A percentile compares a stretch with the other conserved stretches of the same genome.
These are phyloP conservation scores for Ramularia collo-cygni DNA, from an alignment of 2,329 filamentous ascomycete genomes.

Conservation along the genomic window DNA sequence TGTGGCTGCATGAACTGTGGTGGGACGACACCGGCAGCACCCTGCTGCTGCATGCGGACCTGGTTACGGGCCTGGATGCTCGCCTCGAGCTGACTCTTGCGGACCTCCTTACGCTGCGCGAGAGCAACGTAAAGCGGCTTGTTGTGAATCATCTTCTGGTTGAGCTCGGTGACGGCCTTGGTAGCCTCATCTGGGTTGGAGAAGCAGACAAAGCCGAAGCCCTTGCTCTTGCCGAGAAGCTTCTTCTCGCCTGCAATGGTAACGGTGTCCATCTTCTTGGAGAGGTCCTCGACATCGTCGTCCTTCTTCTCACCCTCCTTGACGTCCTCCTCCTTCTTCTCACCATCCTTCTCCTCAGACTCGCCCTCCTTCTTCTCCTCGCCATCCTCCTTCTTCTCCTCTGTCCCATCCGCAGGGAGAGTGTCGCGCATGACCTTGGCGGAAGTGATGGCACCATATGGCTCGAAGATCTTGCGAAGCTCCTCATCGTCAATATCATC, in stretches of 20 bases:
- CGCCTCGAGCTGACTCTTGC: conserved; percentile 97
- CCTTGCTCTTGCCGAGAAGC: conserved; percentile 93
- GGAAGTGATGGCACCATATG: conserved; percentile 92
- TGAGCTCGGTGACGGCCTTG: conserved; percentile 99
- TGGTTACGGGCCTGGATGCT: conserved; percentile 99
- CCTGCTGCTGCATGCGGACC: conserved; percentile 95
- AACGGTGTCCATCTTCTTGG: conserved; percentile 46
- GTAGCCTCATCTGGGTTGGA: conserved; percentile 98
- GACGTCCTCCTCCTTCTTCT: conserved; percentile 52
- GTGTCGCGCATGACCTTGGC: conserved; percentile 98
- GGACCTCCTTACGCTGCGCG: conserved; percentile 98
- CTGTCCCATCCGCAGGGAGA: conserved; percentile 43
- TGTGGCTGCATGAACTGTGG: conserved; percentile 69
- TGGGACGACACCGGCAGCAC: conserved; percentile 73
- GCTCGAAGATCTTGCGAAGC: conserved; percentile 84
- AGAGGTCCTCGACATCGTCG: conserved; percentile 41
- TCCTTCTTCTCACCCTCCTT: conserved; percentile 54
- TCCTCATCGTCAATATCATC: conserved; percentile 98
- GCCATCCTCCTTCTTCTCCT: conserved; percentile 36
- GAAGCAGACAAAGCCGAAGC: conserved; percentile 99
- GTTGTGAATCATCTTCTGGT: conserved; percentile 95
- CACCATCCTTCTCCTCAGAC: conserved; percentile 46
- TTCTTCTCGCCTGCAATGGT: conserved; percentile 55
- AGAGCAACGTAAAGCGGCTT: conserved; percentile 98
- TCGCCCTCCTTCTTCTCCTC: conserved; percentile 42